Evolutionary conservation across 129 eudicot genomes (phyloP), one percentile per base, ranked within the genome.

Genomic region (Flaveria robusta): DNA sequence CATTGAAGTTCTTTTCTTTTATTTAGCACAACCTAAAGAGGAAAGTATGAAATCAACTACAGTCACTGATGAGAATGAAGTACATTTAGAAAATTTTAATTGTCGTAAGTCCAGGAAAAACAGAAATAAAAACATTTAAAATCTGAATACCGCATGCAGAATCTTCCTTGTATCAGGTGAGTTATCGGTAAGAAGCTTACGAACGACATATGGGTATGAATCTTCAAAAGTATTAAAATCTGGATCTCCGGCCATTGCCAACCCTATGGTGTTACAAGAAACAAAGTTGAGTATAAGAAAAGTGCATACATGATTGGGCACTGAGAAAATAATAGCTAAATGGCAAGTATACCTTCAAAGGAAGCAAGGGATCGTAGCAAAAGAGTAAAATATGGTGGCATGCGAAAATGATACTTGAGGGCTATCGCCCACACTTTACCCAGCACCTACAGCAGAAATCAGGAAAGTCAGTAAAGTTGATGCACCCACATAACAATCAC

Each of bases 161-260:
- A 92, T 92, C 81, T 81, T 88, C 87, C 95, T 90, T 68, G 89
- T 81, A 29, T 87, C 86, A 71, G 80, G 83, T 68, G 98, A 88
- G 79, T 92, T 88, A 78, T 92, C 98, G 23, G 89, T 85, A 56
- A 92, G 95, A 79, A 92, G 95, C 74, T 92, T 92, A 51, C 88
- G 96, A 80, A 92, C 90, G 71, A 92, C 98, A 83, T 86, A 90
- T 0, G 96, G 98, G 63, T 88, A 90, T 77, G 96, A 92, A 86
- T 91, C 92, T 85, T 91, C 97, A 85, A 95, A 95, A 45, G 97
- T 91, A 78, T 85, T 95, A 58, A 95, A 95, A 52, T 76, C 83
- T 82, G 97, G 93, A 89, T 95, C 99, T 68, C 89, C 97, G 55
- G 97, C 97, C 78, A 95, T 81, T 60, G 99, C 99, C 82, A 95